Conservation (phyloP, 176 grass and related monocot genomes). For the Dactylis glomerata region DNA sequence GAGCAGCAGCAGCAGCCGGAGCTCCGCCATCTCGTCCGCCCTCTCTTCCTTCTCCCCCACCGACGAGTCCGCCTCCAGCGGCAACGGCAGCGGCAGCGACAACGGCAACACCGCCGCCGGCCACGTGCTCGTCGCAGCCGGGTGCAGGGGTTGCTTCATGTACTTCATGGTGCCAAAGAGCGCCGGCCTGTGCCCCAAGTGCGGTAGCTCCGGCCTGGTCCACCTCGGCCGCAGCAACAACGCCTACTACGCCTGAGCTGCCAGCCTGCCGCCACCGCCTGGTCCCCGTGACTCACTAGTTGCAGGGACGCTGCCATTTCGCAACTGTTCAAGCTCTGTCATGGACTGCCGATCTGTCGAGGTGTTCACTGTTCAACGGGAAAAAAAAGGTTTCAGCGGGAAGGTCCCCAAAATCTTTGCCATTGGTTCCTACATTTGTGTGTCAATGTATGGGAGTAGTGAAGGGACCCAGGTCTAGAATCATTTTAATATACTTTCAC, state of each 20-base stretch:
- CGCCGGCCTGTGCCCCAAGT: slow-evolving; percentile 68
- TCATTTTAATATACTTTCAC: not conserved
- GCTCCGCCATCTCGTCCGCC: slow-evolving; percentile 49
- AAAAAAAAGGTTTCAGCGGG: slow-evolving; percentile 10
- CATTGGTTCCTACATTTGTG: slow-evolving; percentile 31
- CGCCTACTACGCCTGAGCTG: slow-evolving; percentile 27
- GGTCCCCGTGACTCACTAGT: slow-evolving; percentile 8
- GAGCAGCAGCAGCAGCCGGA: slow-evolving; percentile 47
- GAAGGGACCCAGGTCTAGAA: slow-evolving; percentile 9
- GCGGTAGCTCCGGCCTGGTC: slow-evolving; percentile 62
- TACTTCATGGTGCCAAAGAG: slow-evolving; percentile 96
- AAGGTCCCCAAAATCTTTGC: slow-evolving; percentile 28
- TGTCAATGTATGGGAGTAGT: slow-evolving; percentile 36
- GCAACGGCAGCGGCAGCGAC: slow-evolving; percentile 1
- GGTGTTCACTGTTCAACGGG: slow-evolving; percentile 7
- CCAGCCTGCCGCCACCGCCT: not conserved
- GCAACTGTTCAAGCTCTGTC: slow-evolving; percentile 19
- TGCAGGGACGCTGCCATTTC: not conserved
- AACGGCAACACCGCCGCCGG: slow-evolving; percentile 3
- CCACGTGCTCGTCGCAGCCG: slow-evolving; percentile 63
- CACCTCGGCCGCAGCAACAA: slow-evolving; percentile 62
- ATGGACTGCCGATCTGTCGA: not conserved
- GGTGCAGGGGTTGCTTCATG: slow-evolving; percentile 90
- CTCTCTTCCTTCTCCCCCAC: slow-evolving; percentile 64
- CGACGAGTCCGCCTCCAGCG: slow-evolving; percentile 42